Conservation (phyloP, 306 rosid genomes). For the Cicer pinnatifidum region DNA sequence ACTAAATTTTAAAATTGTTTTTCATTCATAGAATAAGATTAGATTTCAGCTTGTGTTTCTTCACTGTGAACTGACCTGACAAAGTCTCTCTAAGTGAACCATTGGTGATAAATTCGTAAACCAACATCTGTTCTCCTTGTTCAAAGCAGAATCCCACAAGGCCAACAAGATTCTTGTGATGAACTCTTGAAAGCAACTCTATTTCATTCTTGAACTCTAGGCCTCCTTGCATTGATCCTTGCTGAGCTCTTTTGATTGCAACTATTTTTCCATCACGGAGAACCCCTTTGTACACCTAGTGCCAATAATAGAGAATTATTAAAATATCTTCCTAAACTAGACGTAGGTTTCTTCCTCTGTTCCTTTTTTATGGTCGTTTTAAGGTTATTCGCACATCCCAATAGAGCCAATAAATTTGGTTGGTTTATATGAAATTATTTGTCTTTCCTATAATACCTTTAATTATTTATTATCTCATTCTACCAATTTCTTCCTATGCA, state of each 20-base stretch:
- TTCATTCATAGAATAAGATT: constrained; percentile 10
- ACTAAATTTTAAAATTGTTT: constrained; percentile 14
- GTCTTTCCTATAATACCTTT: too few relatives aligned
- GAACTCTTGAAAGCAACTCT: constrained; percentile 95
- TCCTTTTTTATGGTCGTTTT: too few relatives aligned
- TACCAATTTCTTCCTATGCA: too few relatives aligned
- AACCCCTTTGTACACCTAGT: constrained; percentile 81
- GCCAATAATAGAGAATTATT: constrained; percentile 12
- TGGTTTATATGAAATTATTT: too few relatives aligned
- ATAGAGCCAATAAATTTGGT: too few relatives aligned
- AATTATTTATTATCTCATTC: too few relatives aligned
- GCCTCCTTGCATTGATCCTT: constrained; percentile 97
- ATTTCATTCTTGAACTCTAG: constrained; percentile 93
- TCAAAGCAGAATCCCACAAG: constrained; percentile 95
- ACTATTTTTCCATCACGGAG: constrained; percentile 74
- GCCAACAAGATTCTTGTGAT: constrained; percentile 96
- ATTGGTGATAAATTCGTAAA: constrained; percentile 83
- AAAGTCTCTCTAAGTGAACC: constrained; percentile 84
- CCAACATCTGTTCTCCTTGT: constrained; percentile 94
- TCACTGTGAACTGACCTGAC: constrained; percentile 56
- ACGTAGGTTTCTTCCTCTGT: neutral
- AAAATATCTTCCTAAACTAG: constrained; percentile 7
- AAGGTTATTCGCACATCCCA: too few relatives aligned
- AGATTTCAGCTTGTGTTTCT: constrained; percentile 14
- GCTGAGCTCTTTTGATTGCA: constrained; percentile 95